These are phyloP conservation scores for Blastobotrys terrestris DNA, from an alignment of 805 yeast genomes.

Conservation along the genomic window DNA sequence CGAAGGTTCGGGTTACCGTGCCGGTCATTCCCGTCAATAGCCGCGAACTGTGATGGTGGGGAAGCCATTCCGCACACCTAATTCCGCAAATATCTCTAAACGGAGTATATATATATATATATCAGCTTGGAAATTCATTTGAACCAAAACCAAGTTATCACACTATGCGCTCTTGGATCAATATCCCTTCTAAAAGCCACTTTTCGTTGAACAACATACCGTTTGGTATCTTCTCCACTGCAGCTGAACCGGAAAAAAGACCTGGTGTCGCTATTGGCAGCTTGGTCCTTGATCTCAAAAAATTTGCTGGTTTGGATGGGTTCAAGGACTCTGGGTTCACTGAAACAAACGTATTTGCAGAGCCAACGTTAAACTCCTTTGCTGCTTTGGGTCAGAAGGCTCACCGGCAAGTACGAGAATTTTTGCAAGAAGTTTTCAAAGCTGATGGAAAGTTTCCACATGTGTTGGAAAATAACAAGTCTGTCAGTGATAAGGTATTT, in stretches of 20 bases:
- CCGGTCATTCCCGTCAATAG: no score
- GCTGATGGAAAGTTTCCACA: constrained; percentile 13
- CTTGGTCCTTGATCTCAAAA: constrained; percentile 18
- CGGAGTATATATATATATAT: not conserved
- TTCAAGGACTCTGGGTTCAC: constrained; percentile 1
- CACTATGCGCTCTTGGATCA: constrained; percentile 9
- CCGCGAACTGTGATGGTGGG: not conserved
- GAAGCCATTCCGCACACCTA: not conserved
- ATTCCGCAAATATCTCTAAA: not conserved
- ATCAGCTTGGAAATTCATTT: not conserved
- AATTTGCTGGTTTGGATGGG: constrained; percentile 13
- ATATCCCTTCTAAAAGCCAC: constrained; percentile 9
- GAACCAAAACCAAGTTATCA: not conserved
- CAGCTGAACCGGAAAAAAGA: constrained; percentile 6
- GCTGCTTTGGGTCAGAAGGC: constrained; percentile 17
- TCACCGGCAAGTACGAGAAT: constrained; percentile 12
- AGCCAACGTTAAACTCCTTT: constrained; percentile 16
- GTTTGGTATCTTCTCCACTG: constrained; percentile 20
- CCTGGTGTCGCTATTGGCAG: constrained; percentile 21
- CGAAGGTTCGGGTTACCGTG: no score
- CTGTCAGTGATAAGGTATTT: not conserved
- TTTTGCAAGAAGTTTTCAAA: constrained; percentile 14
- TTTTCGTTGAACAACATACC: constrained; percentile 26
- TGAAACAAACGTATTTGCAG: constrained; percentile 11
- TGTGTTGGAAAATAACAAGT: constrained; percentile 14